Evolutionary conservation across 305 asterid species (phyloP), one percentile per base, ranked within the genome.

Genomic region (Fraxinus floribunda): DNA sequence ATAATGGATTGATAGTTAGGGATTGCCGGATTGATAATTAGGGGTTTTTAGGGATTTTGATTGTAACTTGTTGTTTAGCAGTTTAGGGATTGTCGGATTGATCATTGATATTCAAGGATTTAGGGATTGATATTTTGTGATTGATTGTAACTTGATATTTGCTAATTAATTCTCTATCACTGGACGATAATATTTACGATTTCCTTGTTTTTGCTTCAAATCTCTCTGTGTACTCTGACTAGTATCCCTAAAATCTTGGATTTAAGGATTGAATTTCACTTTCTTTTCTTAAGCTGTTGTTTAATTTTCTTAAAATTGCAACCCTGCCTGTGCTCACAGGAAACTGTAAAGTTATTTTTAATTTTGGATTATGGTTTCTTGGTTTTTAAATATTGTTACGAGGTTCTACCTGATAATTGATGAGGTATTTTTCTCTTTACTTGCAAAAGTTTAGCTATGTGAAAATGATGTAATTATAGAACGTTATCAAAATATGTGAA

Each of bases 101-200:
- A 29, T 29, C 30, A 29, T 29, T 29, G 30, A 29, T 29, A 29
- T 29, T 29, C 30, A 29, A 1, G 30, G 30, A 29, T 29, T 29
- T 29, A 29, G 30, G 30, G 30, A 29, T 29, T 29, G 30, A 29
- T 29, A 29, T 29, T 29, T 29, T 29, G 30, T 29, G 2, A 29
- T 29, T 29, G 30, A 29, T 29, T 29, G 30, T 29, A 29, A 29
- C 30, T 29, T 29, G 30, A 29, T 29, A 29, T 29, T 29, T 29
- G 30, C 30, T 29, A 29, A 29, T 95, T 78, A 95, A 95, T 90
- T 95, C 98, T 76, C 97, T 95, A 30, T 91, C 99, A 0, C 87
- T 94, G 62, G 99, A 95, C 79, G 97, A 98, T 95, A 95, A 44
- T 74, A 3, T 26, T 10, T 36, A 0, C 5, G 46, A 0, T 30